Evolutionary conservation across 305 asterid genomes (phyloP).

Genomic region (Fraxinus xanthoxyloides): DNA sequence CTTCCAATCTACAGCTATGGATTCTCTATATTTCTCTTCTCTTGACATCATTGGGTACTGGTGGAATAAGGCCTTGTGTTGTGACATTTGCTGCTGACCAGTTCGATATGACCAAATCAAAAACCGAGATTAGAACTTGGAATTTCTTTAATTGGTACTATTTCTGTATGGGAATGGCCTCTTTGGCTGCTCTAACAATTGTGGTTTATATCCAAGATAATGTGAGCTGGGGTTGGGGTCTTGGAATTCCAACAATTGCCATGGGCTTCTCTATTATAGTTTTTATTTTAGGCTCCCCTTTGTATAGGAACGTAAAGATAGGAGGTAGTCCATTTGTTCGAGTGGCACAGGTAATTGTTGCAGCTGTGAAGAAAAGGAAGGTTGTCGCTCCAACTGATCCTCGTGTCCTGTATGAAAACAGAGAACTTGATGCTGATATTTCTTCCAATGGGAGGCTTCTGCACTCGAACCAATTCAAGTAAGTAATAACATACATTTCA

Average conservation of each 20-base stretch:
- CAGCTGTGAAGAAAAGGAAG: constrained; percentile 57
- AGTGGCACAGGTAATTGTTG: constrained; percentile 59
- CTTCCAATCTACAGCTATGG: constrained; percentile 59
- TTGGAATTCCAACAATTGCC: constrained; percentile 77
- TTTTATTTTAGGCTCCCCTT: constrained; percentile 53
- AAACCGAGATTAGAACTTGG: constrained; percentile 45
- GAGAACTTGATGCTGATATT: constrained; percentile 54
- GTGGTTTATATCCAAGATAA: constrained; percentile 81
- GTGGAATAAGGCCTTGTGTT: constrained; percentile 77
- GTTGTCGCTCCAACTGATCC: constrained; percentile 28
- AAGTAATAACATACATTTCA: constrained; percentile 19
- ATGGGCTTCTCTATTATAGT: constrained; percentile 50
- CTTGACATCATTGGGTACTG: constrained; percentile 58
- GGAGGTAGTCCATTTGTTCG: constrained; percentile 79
- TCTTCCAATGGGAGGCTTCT: constrained; percentile 60
- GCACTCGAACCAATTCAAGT: constrained; percentile 73
- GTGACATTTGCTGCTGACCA: constrained; percentile 85
- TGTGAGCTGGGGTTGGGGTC: constrained; percentile 80
- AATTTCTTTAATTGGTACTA: constrained; percentile 80
- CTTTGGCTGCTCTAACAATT: constrained; percentile 62
- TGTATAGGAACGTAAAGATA: constrained; percentile 58
- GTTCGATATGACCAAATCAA: constrained; percentile 57
- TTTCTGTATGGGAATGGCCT: constrained; percentile 64
- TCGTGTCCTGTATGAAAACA: constrained; percentile 47
- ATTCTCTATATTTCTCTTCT: constrained; percentile 60